Evolutionary conservation across 2,329 filamentous ascomycete species (phyloP), one percentile per base, ranked within the genome.

Genomic region (Colletotrichum sp.): DNA sequence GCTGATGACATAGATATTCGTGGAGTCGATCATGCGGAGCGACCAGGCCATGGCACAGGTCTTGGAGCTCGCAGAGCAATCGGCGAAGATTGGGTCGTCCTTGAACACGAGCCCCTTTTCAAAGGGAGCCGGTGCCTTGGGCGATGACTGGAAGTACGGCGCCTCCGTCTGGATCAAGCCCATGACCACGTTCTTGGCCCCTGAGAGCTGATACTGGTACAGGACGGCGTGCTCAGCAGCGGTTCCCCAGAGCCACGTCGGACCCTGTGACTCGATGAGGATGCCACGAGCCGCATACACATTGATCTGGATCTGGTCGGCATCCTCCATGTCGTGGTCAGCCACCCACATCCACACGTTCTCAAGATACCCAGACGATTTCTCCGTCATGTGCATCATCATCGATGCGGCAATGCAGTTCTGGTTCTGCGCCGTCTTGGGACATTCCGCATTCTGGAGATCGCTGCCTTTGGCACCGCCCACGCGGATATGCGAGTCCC

Each of bases 301-400:
- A 25, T 79, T 79, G 72, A 87, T 82, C 55, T 82, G 77, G 9
- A 0, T 69, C n/a, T 78, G 74, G 7, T 74, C 78, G 79, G 39
- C 36, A 12, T 57, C 69, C 25, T 82, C 80, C 1, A 81, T 39
- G 79, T 94, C 93, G 82, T 95, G 93, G 80, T 95, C 93, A 2
- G 93, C 90, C 19, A 91, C 90, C 92, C 92, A 95, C 78, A 92
- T 89, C 92, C 92, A 94, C 75, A 87, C 83, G 78, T 90, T 88
- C 76, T 88, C 86, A 29, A 71, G 55, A 32, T 57, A 71, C 3
- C 59, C 69, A 19, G 59, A 71, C 0, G 55, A 30, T 22, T 49
- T 22, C 29, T 19, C n/a, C 6, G 84, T 91, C 84, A 88, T 81
- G 76, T 87, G 85, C 79, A 88, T 83, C 49, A 83, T 81, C 80